Percentiles rank a stretch among this genome's conserved stretches.
Evolutionary conservation across 2,329 filamentous ascomycete genomes (phyloP).

Genomic region (Domatiomyces catenatus): DNA sequence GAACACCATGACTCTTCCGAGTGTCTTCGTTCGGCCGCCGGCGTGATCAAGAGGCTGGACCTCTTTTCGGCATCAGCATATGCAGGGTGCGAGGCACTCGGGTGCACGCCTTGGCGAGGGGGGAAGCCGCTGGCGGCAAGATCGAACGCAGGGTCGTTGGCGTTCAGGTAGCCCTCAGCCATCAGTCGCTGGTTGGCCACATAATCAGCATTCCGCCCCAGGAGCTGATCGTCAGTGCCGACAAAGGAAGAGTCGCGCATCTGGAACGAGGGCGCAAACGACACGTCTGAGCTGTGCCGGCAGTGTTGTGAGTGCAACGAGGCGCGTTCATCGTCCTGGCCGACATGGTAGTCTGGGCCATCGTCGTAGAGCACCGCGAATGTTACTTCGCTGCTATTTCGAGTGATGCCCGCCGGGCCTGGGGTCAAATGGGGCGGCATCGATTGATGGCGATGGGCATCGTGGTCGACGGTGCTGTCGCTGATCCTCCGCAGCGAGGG

Average conservation of each 20-base stretch:
- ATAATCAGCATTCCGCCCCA: conserved; percentile 14
- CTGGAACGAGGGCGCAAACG: conserved; percentile 17
- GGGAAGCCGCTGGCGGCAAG: conserved; percentile 10
- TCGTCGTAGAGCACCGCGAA: conserved; percentile 18
- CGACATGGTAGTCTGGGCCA: conserved; percentile 17
- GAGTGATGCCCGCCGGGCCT: conserved; percentile 9
- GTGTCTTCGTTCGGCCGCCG: conserved; percentile 11
- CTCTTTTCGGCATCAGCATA: conserved; percentile 15
- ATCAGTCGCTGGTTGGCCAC: conserved; percentile 17
- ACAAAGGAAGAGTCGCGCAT: conserved; percentile 15
- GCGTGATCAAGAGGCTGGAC: conserved; percentile 10
- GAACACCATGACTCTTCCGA: conserved; percentile 18
- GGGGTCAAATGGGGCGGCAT: conserved; percentile 14
- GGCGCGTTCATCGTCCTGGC: conserved; percentile 15
- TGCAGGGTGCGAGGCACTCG: conserved; percentile 11
- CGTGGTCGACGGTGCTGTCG: conserved; percentile 4
- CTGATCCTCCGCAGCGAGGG: conserved; percentile 17
- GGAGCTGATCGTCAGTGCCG: conserved; percentile 13
- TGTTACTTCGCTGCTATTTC: conserved; percentile 16
- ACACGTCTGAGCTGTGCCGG: conserved; percentile 14
- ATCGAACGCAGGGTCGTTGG: conserved; percentile 14
- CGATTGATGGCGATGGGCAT: conserved; percentile 16
- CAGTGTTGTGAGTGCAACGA: conserved; percentile 11
- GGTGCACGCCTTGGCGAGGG: conserved; percentile 16
- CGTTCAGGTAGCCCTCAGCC: conserved; percentile 16